phyloP scores from a whole-genome alignment of 176 grass and related monocot species.

The Oryza longistaminata region DNA sequence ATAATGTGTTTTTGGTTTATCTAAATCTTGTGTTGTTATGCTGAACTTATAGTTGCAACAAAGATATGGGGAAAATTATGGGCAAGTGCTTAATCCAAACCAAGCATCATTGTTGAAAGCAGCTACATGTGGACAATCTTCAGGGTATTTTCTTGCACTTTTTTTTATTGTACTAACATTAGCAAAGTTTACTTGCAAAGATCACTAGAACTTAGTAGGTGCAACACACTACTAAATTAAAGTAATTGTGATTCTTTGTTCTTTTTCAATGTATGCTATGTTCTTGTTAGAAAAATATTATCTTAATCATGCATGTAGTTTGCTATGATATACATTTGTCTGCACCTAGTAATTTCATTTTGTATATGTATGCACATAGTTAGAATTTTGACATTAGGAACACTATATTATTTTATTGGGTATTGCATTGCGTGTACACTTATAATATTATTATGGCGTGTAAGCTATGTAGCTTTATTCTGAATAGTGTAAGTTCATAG shows the following conservation, averaged over 20 bases:
- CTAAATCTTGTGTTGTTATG: neutral
- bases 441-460: neutral
- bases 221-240: neutral
- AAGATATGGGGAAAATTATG: conserved; percentile 68
- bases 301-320: neutral
- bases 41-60: conserved; percentile 22
- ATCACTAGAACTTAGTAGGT: conserved; percentile 19
- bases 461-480: conserved; percentile 4
- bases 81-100: conserved; percentile 58
- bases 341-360: too few relatives aligned
- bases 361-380: too few relatives aligned
- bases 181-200: conserved; percentile 23
- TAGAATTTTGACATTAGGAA: neutral
- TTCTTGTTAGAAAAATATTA: conserved; percentile 17
- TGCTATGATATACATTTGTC: neutral
- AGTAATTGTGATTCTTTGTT: neutral
- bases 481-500: neutral
- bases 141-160: conserved; percentile 56
- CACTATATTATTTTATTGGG: neutral
- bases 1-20: neutral
- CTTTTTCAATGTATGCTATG: neutral
- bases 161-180: neutral
- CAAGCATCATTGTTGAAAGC: conserved; percentile 66
- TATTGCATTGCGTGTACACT: neutral
- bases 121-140: conserved; percentile 59